These are phyloP conservation scores for Spizellomyces sp. DNA, from an alignment of 192 early-diverging fungal genomes.

Conservation along the genomic window DNA sequence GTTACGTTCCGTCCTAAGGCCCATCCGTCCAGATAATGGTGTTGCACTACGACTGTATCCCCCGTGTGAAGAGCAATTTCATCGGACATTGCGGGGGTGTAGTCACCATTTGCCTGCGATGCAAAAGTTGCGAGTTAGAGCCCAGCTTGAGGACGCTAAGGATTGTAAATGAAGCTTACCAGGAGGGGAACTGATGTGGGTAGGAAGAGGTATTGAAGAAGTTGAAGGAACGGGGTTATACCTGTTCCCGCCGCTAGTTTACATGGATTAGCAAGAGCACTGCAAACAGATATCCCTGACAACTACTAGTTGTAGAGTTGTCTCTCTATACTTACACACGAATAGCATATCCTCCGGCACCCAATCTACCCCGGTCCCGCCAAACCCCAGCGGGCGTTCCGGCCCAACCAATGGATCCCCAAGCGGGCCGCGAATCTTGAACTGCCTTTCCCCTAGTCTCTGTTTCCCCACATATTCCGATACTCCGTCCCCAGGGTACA, in stretches of 20 bases:
- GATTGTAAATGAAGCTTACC: too few relatives aligned
- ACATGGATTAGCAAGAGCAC: neutral
- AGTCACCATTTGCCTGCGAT: conserved; percentile 8
- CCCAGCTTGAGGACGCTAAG: too few relatives aligned
- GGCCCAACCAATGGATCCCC: conserved; percentile 31
- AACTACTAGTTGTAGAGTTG: too few relatives aligned
- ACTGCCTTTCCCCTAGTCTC: conserved; percentile 33
- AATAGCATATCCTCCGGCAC: neutral
- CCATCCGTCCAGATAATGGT: conserved; percentile 41
- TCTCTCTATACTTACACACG: neutral
- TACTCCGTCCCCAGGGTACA: conserved; percentile 23
- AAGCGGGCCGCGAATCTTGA: conserved; percentile 46
- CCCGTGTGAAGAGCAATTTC: conserved; percentile 28
- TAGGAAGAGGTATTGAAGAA: conserved; percentile 25
- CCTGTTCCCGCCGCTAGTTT: conserved; percentile 33
- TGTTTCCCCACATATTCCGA: conserved; percentile 10
- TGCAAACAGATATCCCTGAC: too few relatives aligned
- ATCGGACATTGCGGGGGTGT: conserved; percentile 22
- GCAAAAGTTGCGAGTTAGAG: too few relatives aligned
- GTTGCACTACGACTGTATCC: conserved; percentile 22
- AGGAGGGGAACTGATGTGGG: conserved; percentile 30
- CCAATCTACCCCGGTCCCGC: neutral
- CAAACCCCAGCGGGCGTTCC: neutral
- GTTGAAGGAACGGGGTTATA: conserved; percentile 22
- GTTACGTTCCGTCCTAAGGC: conserved; percentile 24